A percentile compares a stretch with the other conserved stretches of the same genome.
phyloP scores from a whole-genome alignment of 768 basidiomycete genomes.

The Pholiota conissans region DNA sequence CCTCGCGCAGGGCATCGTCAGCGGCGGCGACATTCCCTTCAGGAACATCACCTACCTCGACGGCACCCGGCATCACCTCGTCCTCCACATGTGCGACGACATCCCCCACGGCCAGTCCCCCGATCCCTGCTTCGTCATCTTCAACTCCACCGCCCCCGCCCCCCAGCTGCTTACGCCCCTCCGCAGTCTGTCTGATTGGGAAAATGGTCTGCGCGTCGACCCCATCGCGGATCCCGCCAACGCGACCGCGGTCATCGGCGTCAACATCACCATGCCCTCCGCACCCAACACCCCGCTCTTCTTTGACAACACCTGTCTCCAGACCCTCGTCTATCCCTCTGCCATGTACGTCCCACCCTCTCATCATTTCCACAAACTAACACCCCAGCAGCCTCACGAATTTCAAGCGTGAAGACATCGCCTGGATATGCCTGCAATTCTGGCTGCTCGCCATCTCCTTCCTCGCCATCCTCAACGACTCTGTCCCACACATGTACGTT shows the following conservation, averaged over 20 bases:
- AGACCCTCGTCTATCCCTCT: constrained; percentile 42
- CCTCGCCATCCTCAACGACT: constrained; percentile 48
- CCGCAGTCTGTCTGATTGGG: constrained; percentile 4
- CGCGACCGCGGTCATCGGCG: constrained; percentile 20
- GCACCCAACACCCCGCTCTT: constrained; percentile 14
- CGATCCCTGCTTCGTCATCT: constrained; percentile 35
- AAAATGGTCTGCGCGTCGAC: constrained; percentile 15
- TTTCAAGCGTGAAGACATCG: constrained; percentile 46
- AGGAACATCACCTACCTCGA: constrained; percentile 37
- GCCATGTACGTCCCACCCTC: constrained; percentile 38
- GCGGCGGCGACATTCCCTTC: constrained; percentile 32
- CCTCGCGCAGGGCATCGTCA: constrained; percentile 37
- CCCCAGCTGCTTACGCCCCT: neutral
- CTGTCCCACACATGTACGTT: constrained; percentile 54
- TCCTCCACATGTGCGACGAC: constrained; percentile 44
- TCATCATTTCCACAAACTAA: constrained; percentile 26
- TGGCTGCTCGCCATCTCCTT: constrained; percentile 55
- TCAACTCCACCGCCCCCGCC: constrained; percentile 23
- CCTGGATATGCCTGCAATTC: constrained; percentile 48
- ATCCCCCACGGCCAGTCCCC: constrained; percentile 36
- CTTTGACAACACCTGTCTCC: constrained; percentile 41
- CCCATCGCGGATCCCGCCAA: constrained; percentile 6
- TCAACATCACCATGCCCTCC: constrained; percentile 22
- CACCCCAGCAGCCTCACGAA: constrained; percentile 36
- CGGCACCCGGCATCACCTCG: constrained; percentile 25